Conservation (phyloP, 2,329 filamentous ascomycete genomes). For the Podosphaera fusca region DNA sequence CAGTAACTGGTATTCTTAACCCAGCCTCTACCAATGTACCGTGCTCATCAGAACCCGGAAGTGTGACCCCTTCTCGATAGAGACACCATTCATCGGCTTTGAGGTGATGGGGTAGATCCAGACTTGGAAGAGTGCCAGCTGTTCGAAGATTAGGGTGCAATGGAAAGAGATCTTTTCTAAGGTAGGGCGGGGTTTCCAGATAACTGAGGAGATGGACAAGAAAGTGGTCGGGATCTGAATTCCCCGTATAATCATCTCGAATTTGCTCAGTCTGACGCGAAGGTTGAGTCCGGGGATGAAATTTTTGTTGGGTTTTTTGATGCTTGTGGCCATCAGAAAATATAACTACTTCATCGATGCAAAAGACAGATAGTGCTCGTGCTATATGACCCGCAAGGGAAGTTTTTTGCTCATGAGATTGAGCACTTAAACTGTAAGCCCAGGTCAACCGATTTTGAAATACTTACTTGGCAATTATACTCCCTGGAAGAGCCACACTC, state of each 20-base stretch:
- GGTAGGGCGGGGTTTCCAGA: constrained; percentile 64
- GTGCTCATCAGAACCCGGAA: constrained; percentile 22
- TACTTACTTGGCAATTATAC: constrained; percentile 47
- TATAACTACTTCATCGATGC: constrained; percentile 62
- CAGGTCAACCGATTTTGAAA: neutral
- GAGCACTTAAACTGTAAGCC: constrained; percentile 8
- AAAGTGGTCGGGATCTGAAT: constrained; percentile 55
- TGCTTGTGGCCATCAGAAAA: constrained; percentile 44
- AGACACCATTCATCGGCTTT: constrained; percentile 53
- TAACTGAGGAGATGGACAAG: constrained; percentile 58
- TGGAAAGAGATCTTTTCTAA: constrained; percentile 53
- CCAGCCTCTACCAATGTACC: constrained; percentile 35
- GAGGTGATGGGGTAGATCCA: constrained; percentile 73
- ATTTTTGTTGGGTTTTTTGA: constrained; percentile 8
- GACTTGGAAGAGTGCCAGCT: constrained; percentile 48
- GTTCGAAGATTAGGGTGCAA: constrained; percentile 55
- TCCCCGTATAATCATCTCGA: constrained; percentile 33
- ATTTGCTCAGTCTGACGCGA: constrained; percentile 19
- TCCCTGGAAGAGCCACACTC: constrained; percentile 57
- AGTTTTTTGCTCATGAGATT: constrained; percentile 41
- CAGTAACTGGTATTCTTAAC: constrained; percentile 25
- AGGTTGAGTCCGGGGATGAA: constrained; percentile 8
- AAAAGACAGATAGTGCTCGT: constrained; percentile 61
- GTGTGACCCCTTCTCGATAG: constrained; percentile 56
- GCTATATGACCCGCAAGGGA: constrained; percentile 52